Percentiles rank a stretch among this genome's conserved stretches.
phyloP scores from a whole-genome alignment of 2,329 filamentous ascomycete genomes.

The Rutstroemia sydowiana region DNA sequence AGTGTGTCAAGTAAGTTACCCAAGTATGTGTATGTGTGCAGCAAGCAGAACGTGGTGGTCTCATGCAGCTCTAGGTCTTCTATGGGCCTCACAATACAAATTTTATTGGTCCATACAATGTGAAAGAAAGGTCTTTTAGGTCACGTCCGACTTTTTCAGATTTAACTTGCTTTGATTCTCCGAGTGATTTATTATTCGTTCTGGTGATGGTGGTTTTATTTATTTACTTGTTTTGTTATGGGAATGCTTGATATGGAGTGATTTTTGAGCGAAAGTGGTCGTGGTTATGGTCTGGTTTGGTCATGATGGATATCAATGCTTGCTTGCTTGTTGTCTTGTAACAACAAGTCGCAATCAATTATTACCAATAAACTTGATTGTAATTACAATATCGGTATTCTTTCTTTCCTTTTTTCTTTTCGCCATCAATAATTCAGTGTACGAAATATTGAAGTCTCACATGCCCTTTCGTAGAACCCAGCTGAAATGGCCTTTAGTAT shows the following conservation, averaged over 20 bases:
- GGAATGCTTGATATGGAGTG: slow-evolving; percentile 1
- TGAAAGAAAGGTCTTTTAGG: slow-evolving; percentile 5
- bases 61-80: slow-evolving; percentile 7
- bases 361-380: not conserved
- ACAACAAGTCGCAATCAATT: slow-evolving; percentile 1
- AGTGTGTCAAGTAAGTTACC: slow-evolving; percentile 4
- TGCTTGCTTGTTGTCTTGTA: slow-evolving; percentile 1
- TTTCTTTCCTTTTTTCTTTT: not conserved
- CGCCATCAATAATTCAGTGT: not conserved
- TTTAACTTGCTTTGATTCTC: too few relatives aligned
- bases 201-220: slow-evolving; percentile 1
- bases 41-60: slow-evolving; percentile 9
- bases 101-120: not conserved
- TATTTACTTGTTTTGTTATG: slow-evolving; percentile 4
- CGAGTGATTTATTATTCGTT: too few relatives aligned
- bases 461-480: not conserved
- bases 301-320: slow-evolving; percentile 2
- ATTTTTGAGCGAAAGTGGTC: too few relatives aligned
- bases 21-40: slow-evolving; percentile 8
- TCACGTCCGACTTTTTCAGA: slow-evolving; percentile 10
- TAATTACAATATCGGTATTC: not conserved
- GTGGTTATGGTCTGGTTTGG: not conserved
- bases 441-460: not conserved
- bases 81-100: slow-evolving; percentile 1
- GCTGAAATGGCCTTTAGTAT: slow-evolving; percentile 1